Conservation (phyloP, 306 rosid species). For the Cyamopsis tetragonoloba region DNA sequence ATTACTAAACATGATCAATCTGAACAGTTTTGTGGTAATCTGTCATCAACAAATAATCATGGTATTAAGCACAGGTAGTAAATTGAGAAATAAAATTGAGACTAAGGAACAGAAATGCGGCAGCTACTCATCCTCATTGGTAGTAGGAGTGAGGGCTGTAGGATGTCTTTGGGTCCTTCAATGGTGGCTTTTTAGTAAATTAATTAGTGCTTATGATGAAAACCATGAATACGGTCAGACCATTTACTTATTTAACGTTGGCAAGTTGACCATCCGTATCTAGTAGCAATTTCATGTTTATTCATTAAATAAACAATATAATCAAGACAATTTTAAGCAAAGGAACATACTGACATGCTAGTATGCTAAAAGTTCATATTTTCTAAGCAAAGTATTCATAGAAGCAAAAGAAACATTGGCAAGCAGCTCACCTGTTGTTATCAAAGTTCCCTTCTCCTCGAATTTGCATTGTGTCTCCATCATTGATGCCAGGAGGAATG, state of each 20-base stretch:
- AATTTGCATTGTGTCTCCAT: constrained; percentile 80
- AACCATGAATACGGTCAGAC: background rate
- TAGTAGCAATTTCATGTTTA: background rate
- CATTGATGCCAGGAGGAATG: constrained; percentile 74
- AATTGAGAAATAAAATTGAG: background rate
- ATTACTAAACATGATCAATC: background rate
- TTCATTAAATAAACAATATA: background rate
- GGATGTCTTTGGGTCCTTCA: background rate
- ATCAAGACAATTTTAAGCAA: too few relatives aligned
- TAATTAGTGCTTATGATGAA: background rate
- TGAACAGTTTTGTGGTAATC: background rate
- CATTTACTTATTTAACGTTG: background rate
- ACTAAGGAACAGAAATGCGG: background rate
- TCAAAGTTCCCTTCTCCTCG: constrained; percentile 77
- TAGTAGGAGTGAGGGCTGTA: too few relatives aligned
- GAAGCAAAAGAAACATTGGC: background rate
- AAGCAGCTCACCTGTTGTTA: constrained; percentile 51
- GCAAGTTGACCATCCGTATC: background rate
- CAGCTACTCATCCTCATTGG: background rate
- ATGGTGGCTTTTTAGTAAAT: background rate
- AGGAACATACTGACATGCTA: too few relatives aligned
- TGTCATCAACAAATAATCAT: background rate
- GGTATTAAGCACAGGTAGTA: background rate
- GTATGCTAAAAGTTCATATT: too few relatives aligned
- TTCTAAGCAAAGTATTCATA: background rate